phyloP scores from a whole-genome alignment of 2,329 filamentous ascomycete species.

The Aspergillus cejpii region DNA sequence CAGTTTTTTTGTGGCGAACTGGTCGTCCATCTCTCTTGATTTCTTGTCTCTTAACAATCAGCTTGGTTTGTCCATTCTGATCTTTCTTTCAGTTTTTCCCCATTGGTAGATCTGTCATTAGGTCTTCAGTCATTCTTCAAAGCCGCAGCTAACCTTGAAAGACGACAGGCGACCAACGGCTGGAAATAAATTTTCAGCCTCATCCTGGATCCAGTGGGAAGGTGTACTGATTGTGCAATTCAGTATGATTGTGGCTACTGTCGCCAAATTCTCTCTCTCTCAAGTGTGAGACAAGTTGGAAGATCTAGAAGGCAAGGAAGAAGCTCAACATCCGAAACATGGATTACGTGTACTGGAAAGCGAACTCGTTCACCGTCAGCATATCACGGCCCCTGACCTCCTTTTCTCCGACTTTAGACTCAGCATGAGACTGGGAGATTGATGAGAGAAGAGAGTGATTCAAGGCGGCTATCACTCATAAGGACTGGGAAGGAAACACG shows the following conservation, averaged over 20 bases:
- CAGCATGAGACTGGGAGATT: no score
- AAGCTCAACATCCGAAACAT: constrained; percentile 10
- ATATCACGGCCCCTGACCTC: no score
- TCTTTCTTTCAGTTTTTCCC: not conserved
- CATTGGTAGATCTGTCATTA: not conserved
- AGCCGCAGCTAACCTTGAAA: not conserved
- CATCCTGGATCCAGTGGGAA: not conserved
- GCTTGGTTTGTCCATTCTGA: not conserved
- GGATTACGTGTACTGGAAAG: not conserved
- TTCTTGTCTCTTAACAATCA: constrained; percentile 2
- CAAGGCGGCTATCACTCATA: no score
- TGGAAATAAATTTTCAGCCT: not conserved
- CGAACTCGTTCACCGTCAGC: no score
- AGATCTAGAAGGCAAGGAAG: constrained; percentile 7
- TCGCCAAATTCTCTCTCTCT: no score
- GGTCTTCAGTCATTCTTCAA: not conserved
- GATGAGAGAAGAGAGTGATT: no score
- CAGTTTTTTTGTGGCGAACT: constrained; percentile 16
- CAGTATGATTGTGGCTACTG: not conserved
- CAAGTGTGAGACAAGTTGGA: constrained; percentile 7
- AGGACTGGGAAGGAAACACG: no score
- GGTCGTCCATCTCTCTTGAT: constrained; percentile 3
- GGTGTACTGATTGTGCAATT: not conserved
- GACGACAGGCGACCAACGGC: not conserved
- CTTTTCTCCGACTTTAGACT: no score